Evolutionary conservation across 1,284 basidiomycete genomes (phyloP).

Genomic region (Tilletia indica): DNA sequence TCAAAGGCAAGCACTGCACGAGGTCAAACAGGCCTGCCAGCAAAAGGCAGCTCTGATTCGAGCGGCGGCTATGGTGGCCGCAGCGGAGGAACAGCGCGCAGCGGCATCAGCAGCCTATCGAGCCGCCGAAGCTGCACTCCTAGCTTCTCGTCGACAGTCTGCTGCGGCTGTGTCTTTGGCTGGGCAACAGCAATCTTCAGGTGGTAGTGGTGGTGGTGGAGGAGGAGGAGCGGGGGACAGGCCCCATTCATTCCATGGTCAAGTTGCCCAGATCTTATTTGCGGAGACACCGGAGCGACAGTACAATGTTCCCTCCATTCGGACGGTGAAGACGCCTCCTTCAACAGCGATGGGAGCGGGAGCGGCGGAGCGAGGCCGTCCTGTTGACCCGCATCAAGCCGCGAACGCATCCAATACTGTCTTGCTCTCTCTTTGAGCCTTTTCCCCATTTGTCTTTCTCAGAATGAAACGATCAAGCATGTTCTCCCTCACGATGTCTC

Average conservation of each 20-base stretch:
- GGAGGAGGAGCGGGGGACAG: background rate
- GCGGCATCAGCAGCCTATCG: conserved; percentile 12
- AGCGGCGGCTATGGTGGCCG: conserved; percentile 8
- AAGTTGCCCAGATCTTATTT: background rate
- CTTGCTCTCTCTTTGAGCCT: conserved; percentile 8
- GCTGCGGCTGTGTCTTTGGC: no score
- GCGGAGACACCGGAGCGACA: background rate
- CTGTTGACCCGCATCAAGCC: background rate
- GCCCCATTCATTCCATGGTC: background rate
- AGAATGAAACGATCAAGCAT: no score
- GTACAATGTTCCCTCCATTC: conserved; percentile 10
- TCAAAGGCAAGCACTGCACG: conserved; percentile 7
- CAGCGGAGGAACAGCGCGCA: conserved; percentile 9
- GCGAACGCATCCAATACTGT: background rate
- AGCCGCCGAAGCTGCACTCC: conserved; percentile 6
- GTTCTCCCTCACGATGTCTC: no score
- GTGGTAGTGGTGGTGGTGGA: background rate
- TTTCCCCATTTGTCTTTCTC: no score
- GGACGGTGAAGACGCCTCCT: background rate
- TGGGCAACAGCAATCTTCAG: no score
- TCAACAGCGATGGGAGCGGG: background rate
- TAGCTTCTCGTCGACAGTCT: conserved; percentile 2
- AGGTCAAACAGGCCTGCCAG: background rate
- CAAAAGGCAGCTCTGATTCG: conserved; percentile 12
- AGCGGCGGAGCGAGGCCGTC: no score